phyloP scores from a whole-genome alignment of 2,329 filamentous ascomycete genomes.

The Ophiostoma montium region DNA sequence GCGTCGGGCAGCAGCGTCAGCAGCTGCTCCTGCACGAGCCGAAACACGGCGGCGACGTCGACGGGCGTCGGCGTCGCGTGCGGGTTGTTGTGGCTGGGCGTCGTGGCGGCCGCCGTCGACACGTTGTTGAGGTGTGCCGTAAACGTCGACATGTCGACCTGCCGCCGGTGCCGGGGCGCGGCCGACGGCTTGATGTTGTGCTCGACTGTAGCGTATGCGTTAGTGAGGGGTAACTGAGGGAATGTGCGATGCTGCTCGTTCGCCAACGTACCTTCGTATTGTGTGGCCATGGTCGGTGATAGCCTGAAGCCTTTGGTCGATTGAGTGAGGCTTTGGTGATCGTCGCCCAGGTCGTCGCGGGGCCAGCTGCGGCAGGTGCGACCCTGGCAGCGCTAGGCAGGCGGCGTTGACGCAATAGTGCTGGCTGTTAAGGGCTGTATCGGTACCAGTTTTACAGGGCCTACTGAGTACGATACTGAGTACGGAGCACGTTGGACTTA shows the following conservation, averaged over 20 bases:
- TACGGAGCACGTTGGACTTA: too few relatives aligned
- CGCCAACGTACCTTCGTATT: conserved; percentile 37
- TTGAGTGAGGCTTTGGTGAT: background rate
- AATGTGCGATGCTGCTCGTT: background rate
- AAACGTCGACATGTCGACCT: conserved; percentile 51
- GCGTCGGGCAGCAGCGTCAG: conserved; percentile 34
- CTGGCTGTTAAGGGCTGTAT: background rate
- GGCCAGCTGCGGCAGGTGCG: background rate
- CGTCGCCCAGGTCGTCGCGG: background rate
- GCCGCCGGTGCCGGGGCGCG: conserved; percentile 31
- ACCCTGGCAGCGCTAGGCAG: conserved; percentile 3
- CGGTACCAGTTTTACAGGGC: background rate
- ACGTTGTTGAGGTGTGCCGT: conserved; percentile 42
- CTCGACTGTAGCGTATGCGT: conserved; percentile 38
- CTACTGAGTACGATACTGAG: too few relatives aligned
- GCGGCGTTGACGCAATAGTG: conserved; percentile 4
- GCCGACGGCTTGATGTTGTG: conserved; percentile 42
- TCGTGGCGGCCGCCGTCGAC: conserved; percentile 15
- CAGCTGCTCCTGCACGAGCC: conserved; percentile 45
- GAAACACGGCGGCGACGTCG: conserved; percentile 42
- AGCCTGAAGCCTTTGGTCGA: background rate
- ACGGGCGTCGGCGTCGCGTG: conserved; percentile 46
- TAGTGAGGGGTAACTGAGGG: too few relatives aligned
- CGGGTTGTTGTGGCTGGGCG: conserved; percentile 28
- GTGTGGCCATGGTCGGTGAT: conserved; percentile 33